Base-by-base conservation (phyloP, 164 flowering plant species). In the Platanus orientalis region DNA sequence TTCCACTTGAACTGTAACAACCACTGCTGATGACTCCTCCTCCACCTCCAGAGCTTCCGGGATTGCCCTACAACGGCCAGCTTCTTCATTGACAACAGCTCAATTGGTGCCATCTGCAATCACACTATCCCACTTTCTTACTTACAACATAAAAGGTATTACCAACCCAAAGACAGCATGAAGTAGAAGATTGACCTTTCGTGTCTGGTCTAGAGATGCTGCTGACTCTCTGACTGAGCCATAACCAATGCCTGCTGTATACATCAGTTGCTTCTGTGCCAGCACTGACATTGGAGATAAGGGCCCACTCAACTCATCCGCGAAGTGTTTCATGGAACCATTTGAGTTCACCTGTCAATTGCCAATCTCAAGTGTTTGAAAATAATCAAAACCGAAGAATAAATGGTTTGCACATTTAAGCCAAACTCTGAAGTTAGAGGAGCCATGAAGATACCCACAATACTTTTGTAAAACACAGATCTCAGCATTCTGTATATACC, bases 21-120 rank as follows among this genome's bases (percentile, higher is more conserved):
- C 99, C 97, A 91, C 65, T 89, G 99, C 62, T 91, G 97, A 73
- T 94, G 97, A 68, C 99, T 94, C 75, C 99, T 88, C 74, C 91
- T 89, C 95, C 95, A 94, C 72, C 89, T 87, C 96, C 97, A 88
- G 32, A 94, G 79, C 71, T 89, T 94, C 57, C 99, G 95, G 52
- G 83, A 80, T 63, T 91, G 96, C 51, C 95, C 89, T 11, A 64
- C 80, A n/a, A 74, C 78, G 39, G 84, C 77, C 61, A 84, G 50
- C 67, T 86, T 91, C 74, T 79, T 94, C 83, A 78, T 81, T 49
- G 97, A 77, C 62, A 91, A 66, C 60, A 84, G 95, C 27, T 87
- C 85, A 28, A 82, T 57, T n/a, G 95, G 92, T 59, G 89, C 78
- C 94, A 86, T 83, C 98, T 94, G 90, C 68, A 72, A n/a, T 25